A percentile compares a stretch with the other conserved stretches of the same genome.
Evolutionary conservation across 257 asterid species (phyloP).

Genomic region (Avicennia marina): DNA sequence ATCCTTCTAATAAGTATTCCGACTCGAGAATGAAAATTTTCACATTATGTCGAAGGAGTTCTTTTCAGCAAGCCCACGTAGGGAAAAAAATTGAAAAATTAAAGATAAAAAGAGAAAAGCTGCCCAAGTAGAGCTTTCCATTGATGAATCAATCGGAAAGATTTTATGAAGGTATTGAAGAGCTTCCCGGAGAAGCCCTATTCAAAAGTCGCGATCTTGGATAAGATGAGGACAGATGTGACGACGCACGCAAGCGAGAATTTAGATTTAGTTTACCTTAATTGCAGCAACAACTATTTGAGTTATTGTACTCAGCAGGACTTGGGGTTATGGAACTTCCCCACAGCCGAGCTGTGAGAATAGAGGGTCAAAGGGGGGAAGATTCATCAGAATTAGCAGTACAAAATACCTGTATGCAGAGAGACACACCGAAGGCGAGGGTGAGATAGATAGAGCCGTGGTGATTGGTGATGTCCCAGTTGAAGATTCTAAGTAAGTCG

Average conservation of each 20-base stretch:
- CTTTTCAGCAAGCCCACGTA: not conserved
- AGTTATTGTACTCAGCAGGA: not conserved
- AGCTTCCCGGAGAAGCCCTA: slow-evolving; percentile 1
- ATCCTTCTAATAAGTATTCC: slow-evolving; percentile 5
- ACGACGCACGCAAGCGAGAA: slow-evolving; percentile 15
- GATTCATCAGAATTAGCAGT: too few relatives aligned
- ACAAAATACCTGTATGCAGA: too few relatives aligned
- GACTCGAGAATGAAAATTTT: slow-evolving; percentile 13
- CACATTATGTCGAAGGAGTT: not conserved
- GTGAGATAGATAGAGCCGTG: too few relatives aligned
- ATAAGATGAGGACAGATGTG: not conserved
- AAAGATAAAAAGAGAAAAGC: too few relatives aligned
- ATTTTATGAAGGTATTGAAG: not conserved
- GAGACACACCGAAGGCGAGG: too few relatives aligned
- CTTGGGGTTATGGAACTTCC: too few relatives aligned
- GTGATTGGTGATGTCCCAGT: too few relatives aligned
- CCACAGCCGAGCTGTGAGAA: slow-evolving; percentile 1
- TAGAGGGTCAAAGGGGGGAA: slow-evolving; percentile 1
- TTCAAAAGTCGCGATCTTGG: slow-evolving; percentile 5
- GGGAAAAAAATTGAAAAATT: not conserved
- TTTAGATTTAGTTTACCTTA: slow-evolving; percentile 9
- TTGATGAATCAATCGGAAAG: not conserved
- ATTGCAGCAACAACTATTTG: slow-evolving; percentile 10
- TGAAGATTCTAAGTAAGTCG: too few relatives aligned
- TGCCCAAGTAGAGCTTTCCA: not conserved